Conservation (phyloP, 2,329 filamentous ascomycete genomes). For the Fusarium coffeatum region DNA sequence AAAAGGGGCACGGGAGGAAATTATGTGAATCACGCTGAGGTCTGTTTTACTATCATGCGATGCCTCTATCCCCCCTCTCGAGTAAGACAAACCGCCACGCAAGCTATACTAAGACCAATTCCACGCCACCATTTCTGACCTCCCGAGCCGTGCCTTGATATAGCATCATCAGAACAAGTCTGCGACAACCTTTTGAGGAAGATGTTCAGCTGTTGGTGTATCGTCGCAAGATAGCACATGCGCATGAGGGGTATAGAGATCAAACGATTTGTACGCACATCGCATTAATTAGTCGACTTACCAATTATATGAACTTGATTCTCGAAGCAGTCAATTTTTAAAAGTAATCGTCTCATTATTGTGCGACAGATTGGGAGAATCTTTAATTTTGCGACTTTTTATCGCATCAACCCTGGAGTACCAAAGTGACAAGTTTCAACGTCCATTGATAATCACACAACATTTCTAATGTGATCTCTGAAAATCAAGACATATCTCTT, state of each 20-base stretch:
- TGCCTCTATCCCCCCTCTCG: conserved; percentile 40
- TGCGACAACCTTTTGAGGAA: conserved; percentile 5
- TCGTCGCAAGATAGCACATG: neutral
- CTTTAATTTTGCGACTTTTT: conserved; percentile 8
- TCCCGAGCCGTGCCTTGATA: conserved; percentile 20
- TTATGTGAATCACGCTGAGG: conserved; percentile 5
- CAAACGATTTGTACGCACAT: neutral
- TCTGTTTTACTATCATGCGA: conserved; percentile 32
- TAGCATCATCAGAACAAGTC: conserved; percentile 28
- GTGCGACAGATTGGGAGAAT: conserved; percentile 21
- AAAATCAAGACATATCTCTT: neutral
- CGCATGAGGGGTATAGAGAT: neutral
- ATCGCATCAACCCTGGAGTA: conserved; percentile 25
- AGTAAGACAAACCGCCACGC: conserved; percentile 44
- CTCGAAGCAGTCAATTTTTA: conserved; percentile 2
- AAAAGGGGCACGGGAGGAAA: neutral
- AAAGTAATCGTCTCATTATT: conserved; percentile 9
- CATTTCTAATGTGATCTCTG: neutral
- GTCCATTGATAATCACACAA: conserved; percentile 29
- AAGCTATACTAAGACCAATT: conserved; percentile 46
- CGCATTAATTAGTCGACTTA: neutral
- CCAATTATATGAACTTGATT: neutral
- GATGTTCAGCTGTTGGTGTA: neutral
- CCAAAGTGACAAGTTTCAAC: conserved; percentile 10
- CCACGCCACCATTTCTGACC: conserved; percentile 45